These are phyloP conservation scores for sorghum (Sorghum bicolor) DNA, from an alignment of 176 grass and related monocot species.

Conservation along the genomic window DNA sequence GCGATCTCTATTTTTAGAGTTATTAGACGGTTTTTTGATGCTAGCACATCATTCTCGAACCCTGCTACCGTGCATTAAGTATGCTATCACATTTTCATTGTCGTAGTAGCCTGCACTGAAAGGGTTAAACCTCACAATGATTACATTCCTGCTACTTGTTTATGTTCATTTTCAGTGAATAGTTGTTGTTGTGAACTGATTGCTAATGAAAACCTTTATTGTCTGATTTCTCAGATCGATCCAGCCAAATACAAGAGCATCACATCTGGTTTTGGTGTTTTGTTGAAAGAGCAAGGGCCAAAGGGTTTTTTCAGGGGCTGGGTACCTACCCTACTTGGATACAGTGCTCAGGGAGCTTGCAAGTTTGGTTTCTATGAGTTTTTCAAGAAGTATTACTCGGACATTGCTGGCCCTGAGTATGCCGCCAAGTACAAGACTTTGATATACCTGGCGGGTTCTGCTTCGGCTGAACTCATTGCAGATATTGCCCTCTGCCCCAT, in stretches of 20 bases:
- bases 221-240: constrained; percentile 51
- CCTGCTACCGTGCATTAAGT: background rate
- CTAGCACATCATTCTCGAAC: background rate
- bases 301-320: constrained; percentile 78
- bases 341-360: constrained; percentile 67
- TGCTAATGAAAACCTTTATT: background rate
- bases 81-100: background rate
- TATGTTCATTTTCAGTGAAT: background rate
- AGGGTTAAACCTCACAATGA: background rate
- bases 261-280: constrained; percentile 58
- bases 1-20: background rate
- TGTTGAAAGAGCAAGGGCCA: constrained; percentile 75
- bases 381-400: constrained; percentile 79
- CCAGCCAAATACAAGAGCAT: constrained; percentile 81
- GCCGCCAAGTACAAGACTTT: constrained; percentile 77
- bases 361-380: constrained; percentile 80
- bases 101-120: background rate
- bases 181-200: background rate
- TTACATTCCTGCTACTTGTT: background rate
- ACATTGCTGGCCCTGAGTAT: constrained; percentile 61
- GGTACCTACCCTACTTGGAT: constrained; percentile 65
- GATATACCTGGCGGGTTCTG: constrained; percentile 70
- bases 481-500: constrained; percentile 78
- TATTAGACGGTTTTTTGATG: background rate
- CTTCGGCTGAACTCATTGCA: constrained; percentile 75